Evolutionary conservation across 2,329 filamentous ascomycete species (phyloP).

Genomic region (Neofusicoccum cordaticola): DNA sequence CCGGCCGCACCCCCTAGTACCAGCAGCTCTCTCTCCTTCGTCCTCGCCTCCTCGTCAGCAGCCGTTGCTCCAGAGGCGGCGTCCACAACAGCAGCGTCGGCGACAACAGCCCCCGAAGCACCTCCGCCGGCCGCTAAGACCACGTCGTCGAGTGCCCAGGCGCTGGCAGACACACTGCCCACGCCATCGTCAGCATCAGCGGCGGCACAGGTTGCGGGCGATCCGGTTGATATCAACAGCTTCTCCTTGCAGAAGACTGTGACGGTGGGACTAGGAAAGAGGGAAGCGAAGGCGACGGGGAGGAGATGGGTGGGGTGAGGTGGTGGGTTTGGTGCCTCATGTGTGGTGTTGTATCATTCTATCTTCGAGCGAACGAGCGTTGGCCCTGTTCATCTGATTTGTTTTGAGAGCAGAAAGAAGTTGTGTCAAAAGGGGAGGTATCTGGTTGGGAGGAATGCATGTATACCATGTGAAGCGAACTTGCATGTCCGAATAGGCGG

Average conservation of each 20-base stretch:
- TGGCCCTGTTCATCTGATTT: no score
- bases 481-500: neutral
- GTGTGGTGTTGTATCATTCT: no score
- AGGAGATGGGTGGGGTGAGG: slow-evolving; percentile 3
- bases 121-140: neutral
- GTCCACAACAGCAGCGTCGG: neutral
- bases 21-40: slow-evolving; percentile 2
- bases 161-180: neutral
- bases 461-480: neutral
- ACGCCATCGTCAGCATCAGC: neutral
- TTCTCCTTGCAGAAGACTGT: slow-evolving; percentile 33
- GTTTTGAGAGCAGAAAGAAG: no score
- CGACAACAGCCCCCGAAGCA: neutral
- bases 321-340: no score
- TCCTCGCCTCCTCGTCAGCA: neutral
- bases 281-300: slow-evolving; percentile 18
- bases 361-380: no score
- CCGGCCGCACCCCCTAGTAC: no score
- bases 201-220: slow-evolving; percentile 12
- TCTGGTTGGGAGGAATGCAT: no score
- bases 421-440: no score
- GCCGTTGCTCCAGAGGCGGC: neutral
- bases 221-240: slow-evolving; percentile 35
- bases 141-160: neutral
- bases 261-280: slow-evolving; percentile 32